A percentile compares a stretch with the other conserved stretches of the same genome.
phyloP scores from a whole-genome alignment of 768 basidiomycete species.

The Tulasnella sp. region DNA sequence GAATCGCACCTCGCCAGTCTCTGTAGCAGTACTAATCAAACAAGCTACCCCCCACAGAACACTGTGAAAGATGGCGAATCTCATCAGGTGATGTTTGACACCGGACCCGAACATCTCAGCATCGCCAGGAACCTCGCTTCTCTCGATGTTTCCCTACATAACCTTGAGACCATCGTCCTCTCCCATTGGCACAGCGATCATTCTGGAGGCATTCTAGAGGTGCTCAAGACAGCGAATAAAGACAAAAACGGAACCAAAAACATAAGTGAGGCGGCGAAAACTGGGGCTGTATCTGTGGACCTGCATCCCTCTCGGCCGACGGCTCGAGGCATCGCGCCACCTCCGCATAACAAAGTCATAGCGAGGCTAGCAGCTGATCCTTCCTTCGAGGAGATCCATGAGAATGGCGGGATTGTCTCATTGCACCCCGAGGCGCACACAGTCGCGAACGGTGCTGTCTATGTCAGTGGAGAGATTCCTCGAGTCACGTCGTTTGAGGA shows the following conservation, averaged over 20 bases:
- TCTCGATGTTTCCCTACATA: constrained; percentile 43
- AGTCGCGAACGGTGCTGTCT: constrained; percentile 52
- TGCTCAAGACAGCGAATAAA: constrained; percentile 12
- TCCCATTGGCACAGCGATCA: constrained; percentile 72
- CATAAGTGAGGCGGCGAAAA: constrained; percentile 6
- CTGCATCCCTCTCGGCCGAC: constrained; percentile 67
- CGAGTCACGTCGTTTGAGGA: constrained; percentile 55
- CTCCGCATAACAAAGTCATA: constrained; percentile 45
- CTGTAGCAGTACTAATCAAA: background rate
- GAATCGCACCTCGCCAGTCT: constrained; percentile 19
- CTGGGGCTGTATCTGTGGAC: constrained; percentile 37
- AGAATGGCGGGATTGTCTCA: constrained; percentile 45
- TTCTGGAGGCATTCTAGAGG: constrained; percentile 48
- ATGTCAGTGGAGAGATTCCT: constrained; percentile 74
- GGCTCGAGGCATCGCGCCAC: constrained; percentile 64
- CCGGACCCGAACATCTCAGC: constrained; percentile 66
- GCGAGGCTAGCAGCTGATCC: constrained; percentile 59
- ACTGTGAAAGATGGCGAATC: constrained; percentile 35
- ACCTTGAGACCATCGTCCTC: constrained; percentile 53
- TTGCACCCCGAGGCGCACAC: constrained; percentile 43
- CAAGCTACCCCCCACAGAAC: constrained; percentile 39
- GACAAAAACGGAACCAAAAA: background rate
- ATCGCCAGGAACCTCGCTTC: constrained; percentile 62
- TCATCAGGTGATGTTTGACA: constrained; percentile 66
- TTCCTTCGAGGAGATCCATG: constrained; percentile 52